A percentile compares a stretch with the other conserved stretches of the same genome.
Evolutionary conservation across 306 rosid species (phyloP).

Genomic region (Vigna mungo): DNA sequence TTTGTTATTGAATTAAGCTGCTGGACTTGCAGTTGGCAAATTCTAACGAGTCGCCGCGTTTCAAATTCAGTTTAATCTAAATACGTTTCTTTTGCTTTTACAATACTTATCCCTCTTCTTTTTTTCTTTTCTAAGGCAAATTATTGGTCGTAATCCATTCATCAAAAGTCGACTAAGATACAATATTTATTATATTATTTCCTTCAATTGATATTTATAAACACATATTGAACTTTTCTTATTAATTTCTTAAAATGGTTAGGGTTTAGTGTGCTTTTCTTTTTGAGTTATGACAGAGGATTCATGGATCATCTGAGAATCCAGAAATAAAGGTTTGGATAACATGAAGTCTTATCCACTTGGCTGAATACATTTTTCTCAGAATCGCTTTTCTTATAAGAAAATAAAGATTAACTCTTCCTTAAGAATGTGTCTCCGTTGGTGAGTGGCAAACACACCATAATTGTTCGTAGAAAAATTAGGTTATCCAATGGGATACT

Average conservation of each 20-base stretch:
- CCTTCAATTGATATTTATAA: no score
- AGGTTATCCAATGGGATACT: neutral
- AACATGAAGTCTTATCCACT: constrained; percentile 40
- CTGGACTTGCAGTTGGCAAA: constrained; percentile 40
- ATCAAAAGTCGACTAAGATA: neutral
- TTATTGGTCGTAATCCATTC: neutral
- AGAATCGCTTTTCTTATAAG: constrained; percentile 26
- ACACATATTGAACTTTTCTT: no score
- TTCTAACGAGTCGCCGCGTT: constrained; percentile 25
- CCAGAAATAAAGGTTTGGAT: constrained; percentile 33
- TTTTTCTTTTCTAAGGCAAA: no score
- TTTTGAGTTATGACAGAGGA: constrained; percentile 28
- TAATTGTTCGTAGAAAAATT: constrained; percentile 31
- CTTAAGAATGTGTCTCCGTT: constrained; percentile 33
- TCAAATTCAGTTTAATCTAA: neutral
- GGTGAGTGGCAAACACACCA: constrained; percentile 40
- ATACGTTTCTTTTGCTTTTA: neutral
- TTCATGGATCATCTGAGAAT: neutral
- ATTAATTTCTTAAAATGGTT: neutral
- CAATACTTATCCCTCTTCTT: neutral
- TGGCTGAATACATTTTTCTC: constrained; percentile 5
- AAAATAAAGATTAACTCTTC: constrained; percentile 40
- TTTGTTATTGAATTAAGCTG: constrained; percentile 28
- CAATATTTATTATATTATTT: no score
- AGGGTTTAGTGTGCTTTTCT: neutral